Percentiles rank a stretch among this genome's conserved stretches.
These are phyloP conservation scores for Cornus controversa DNA, from an alignment of 148 eudicot genomes.

Conservation along the genomic window DNA sequence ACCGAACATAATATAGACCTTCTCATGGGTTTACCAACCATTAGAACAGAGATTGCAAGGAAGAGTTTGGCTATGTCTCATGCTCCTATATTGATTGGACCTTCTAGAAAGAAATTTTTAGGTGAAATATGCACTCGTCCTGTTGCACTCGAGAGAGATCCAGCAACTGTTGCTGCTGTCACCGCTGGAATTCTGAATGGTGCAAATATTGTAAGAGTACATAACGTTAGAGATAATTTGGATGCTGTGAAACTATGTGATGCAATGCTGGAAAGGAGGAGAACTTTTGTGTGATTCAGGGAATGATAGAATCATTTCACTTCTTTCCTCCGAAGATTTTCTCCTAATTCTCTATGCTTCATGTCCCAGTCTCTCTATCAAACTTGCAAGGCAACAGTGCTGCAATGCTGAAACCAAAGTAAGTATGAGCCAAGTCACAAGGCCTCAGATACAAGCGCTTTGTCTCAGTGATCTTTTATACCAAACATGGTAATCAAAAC, in stretches of 20 bases:
- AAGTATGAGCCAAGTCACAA: too few species aligned
- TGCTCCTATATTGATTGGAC: conserved; percentile 75
- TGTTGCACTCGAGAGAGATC: conserved; percentile 62
- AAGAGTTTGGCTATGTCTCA: conserved; percentile 64
- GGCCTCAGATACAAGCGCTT: neutral
- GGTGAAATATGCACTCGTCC: conserved; percentile 65
- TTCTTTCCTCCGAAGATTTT: neutral
- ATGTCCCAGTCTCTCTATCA: too few species aligned
- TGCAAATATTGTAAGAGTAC: conserved; percentile 88
- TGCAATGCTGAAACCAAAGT: too few species aligned
- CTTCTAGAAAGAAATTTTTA: conserved; percentile 85
- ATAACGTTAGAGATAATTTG: conserved; percentile 61
- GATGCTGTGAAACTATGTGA: conserved; percentile 84
- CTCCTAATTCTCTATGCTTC: neutral
- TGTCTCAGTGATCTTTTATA: too few species aligned
- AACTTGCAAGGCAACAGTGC: too few species aligned
- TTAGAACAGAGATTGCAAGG: conserved; percentile 64
- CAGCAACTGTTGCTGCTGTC: conserved; percentile 71
- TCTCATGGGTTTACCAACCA: conserved; percentile 45
- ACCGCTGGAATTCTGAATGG: conserved; percentile 74
- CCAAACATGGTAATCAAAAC: neutral
- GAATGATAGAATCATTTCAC: neutral
- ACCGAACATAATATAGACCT: conserved; percentile 73
- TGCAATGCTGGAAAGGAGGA: conserved; percentile 54
- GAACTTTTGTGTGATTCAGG: conserved; percentile 3